phyloP scores from a whole-genome alignment of 2,329 filamentous ascomycete species.

The Cercospora sojina region DNA sequence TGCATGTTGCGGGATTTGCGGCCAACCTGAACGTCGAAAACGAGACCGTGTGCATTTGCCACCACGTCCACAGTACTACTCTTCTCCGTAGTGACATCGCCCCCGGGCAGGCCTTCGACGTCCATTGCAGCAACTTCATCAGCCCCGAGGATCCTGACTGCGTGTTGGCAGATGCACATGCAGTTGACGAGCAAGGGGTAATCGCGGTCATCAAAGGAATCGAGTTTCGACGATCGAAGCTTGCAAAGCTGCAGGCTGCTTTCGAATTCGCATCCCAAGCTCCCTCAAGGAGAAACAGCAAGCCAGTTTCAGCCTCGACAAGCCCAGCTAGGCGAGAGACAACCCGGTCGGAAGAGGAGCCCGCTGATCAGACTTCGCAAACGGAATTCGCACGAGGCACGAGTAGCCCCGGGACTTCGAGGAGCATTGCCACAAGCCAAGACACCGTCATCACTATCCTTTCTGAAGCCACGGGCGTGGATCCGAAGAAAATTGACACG shows the following conservation, averaged over 20 bases:
- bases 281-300: neutral
- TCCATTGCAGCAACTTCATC: constrained; percentile 17
- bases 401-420: constrained; percentile 6
- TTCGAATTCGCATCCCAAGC: constrained; percentile 6
- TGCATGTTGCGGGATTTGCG: constrained; percentile 22
- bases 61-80: constrained; percentile 13
- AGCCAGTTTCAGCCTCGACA: neutral
- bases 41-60: constrained; percentile 16
- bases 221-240: constrained; percentile 17
- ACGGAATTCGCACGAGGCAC: neutral
- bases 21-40: constrained; percentile 21
- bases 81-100: constrained; percentile 10
- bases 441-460: constrained; percentile 10
- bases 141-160: constrained; percentile 1
- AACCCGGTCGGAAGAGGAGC: too few species aligned
- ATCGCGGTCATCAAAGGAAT: constrained; percentile 23
- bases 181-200: constrained; percentile 14
- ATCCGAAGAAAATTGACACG: constrained; percentile 12
- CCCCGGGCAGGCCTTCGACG: constrained; percentile 5
- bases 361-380: neutral
- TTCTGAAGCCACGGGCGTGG: constrained; percentile 15
- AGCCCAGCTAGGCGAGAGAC: neutral
- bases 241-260: constrained; percentile 14
- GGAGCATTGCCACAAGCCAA: neutral
- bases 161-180: constrained; percentile 19